Base-by-base conservation (phyloP, 768 basidiomycete genomes). In the Neoboletus brunneissimus region DNA sequence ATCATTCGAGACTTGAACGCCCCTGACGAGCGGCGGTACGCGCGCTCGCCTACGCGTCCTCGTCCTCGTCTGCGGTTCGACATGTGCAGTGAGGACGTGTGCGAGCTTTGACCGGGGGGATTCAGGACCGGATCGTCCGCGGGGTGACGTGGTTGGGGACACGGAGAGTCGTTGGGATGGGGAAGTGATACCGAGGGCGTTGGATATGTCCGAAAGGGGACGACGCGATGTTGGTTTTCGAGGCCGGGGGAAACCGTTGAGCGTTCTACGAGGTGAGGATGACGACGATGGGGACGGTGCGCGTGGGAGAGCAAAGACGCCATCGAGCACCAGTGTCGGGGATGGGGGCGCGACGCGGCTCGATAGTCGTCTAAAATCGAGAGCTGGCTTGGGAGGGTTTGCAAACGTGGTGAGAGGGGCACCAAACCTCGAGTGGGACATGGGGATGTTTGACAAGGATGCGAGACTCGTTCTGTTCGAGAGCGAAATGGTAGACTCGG, bases 31-130 rank as follows among this genome's bases (percentile, higher is more conserved):
- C 4, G 49, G 45, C 13, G 54, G 43, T 5, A 50, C 49, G 2
- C 16, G 29, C 23, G 7, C 12, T 9, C 12, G 44, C n/a, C 3
- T 16, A 16, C 38, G 16, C 25, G 2, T 5, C 23, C 32, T 48
- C 23, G 10, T 5, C 12, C 27, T 34, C 23, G 40, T 31, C 13
- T 25, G 47, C 18, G 29, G 37, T 0, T 13, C 23, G 13, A 27
- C 12, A n/a, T 54, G 47, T 4, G 54, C 22, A 5, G 46, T 52
- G n/a, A 67, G 51, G 2, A 66, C 65, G 12, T 31, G 54, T 4
- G 65, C 65, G 15, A 66, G 65, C 47, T 56, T 66, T 4, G 66
- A 65, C 5, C 65, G 57, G 5, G 65, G 66, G 1, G 63, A 66
- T 9, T 64, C 58, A 3, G 41, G 13, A 1, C 18, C 38, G 6